Conservation (phyloP, 2,329 filamentous ascomycete species). For the Aureobasidium leucospermi region DNA sequence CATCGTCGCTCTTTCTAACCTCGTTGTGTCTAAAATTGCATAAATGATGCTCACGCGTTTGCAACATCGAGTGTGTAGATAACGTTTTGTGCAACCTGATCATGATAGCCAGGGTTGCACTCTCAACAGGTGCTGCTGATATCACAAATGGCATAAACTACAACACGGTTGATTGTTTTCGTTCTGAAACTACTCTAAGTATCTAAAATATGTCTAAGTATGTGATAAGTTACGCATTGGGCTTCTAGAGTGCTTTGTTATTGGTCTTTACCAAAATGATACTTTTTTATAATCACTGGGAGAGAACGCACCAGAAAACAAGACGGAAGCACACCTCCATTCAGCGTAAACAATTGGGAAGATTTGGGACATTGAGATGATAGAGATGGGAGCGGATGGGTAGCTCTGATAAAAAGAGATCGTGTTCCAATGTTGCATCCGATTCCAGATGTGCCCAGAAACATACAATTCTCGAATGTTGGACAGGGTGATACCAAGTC, state of each 20-base stretch:
- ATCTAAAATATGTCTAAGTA: neutral
- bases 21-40: neutral
- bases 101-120: neutral
- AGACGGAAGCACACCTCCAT: no score
- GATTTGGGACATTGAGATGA: no score
- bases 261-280: neutral
- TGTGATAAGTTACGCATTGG: neutral
- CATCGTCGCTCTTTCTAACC: neutral
- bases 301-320: no score
- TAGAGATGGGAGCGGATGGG: no score
- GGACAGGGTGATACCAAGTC: no score
- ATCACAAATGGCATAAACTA: neutral
- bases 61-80: neutral
- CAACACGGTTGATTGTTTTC: neutral
- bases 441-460: no score
- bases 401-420: no score
- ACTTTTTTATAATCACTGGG: no score
- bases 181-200: no score
- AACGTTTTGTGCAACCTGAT: neutral
- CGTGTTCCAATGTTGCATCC: no score
- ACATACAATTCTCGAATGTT: no score
- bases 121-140: neutral
- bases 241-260: neutral
- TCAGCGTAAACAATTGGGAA: no score
- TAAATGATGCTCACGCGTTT: neutral